Evolutionary conservation across 768 basidiomycete species (phyloP).

Genomic region (Hygrophoropsis aurantiaca): DNA sequence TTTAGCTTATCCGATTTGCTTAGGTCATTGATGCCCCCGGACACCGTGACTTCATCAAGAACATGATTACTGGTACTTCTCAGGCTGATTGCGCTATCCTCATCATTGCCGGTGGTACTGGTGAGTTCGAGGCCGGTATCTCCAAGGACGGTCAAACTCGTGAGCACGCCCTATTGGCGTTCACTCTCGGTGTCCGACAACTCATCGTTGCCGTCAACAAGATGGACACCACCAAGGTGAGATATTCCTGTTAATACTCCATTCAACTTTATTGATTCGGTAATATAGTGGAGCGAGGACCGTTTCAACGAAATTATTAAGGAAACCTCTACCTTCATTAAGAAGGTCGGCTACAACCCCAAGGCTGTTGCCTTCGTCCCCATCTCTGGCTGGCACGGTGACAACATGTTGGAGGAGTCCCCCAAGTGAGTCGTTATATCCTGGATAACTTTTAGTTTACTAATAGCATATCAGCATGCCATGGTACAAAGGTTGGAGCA

Average conservation of each 20-base stretch:
- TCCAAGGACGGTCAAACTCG: slow-evolving; percentile 99
- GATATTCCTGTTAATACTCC: slow-evolving; percentile 11
- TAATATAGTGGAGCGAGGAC: slow-evolving; percentile 90
- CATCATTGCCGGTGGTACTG: slow-evolving; percentile 98
- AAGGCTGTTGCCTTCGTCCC: slow-evolving; percentile 98
- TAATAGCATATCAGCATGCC: slow-evolving; percentile 68
- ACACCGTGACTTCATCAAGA: slow-evolving; percentile 99
- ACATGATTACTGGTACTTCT: slow-evolving; percentile 99
- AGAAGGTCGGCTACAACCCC: slow-evolving; percentile 99
- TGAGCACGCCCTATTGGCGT: slow-evolving; percentile 99
- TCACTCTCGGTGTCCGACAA: slow-evolving; percentile 99
- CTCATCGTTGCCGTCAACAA: slow-evolving; percentile 99
- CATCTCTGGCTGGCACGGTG: slow-evolving; percentile 99
- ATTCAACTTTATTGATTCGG: slow-evolving; percentile 2
- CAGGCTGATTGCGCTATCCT: slow-evolving; percentile 99
- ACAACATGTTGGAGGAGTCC: slow-evolving; percentile 99
- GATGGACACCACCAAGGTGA: slow-evolving; percentile 98
- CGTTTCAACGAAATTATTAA: slow-evolving; percentile 99
- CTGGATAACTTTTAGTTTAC: slow-evolving; percentile 6
- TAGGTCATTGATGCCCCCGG: slow-evolving; percentile 99
- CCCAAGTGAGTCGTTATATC: slow-evolving; percentile 59
- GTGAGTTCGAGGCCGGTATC: slow-evolving; percentile 99
- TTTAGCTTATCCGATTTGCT: slow-evolving; percentile 16
- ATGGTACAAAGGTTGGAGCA: slow-evolving; percentile 99
- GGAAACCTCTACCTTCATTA: slow-evolving; percentile 97